Evolutionary conservation across 805 yeast species (phyloP), one percentile per base, ranked within the genome.

Genomic region (Hanseniaspora mollemarum): DNA sequence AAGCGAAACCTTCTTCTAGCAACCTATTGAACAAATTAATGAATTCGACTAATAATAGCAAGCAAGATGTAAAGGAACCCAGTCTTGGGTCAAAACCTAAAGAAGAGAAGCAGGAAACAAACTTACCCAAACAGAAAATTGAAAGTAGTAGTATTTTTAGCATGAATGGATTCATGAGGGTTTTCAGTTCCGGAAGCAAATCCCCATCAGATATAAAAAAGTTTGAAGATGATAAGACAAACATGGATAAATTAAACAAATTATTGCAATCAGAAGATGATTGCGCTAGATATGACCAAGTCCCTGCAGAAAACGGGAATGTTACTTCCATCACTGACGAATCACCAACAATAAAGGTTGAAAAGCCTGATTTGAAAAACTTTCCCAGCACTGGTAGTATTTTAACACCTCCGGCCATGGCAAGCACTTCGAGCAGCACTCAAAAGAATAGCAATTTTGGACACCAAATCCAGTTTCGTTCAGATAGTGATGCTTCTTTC

Each of bases 401-500:
- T 7, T 31, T 43, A 21, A 35, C 8, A 26, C 24, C 50, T 2
- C 24, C 44, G 16, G 31, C 32, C 4, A 9, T 29, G 6, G 3
- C 22, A 2, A 13, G 19, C 3, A 38, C 26, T 24, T 25, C 50
- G 1, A 18, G 5, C 7, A 41, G 44, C 24, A 2, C 31, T 31
- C 8, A n/a, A 12, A 48, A 28, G 13, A 29, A 12, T 16, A 25
- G 19, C 15, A 6, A 9, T 25, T 39, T 22, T 9, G 9, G 8
- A 21, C 19, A 28, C 12, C 26, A 39, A 39, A 21, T 16, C 18
- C 8, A 48, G n/a, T 16, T 39, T n/a, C 8, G 51, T 21, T 38
- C 44, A 5, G 35, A 39, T 15, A 48, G 51, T 26, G 51, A 48
- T 48, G 51, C 51, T 3, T 48, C 51, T 1, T 48, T 48, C 13